Percentiles rank a stretch among this genome's conserved stretches.
phyloP scores from a whole-genome alignment of 2,329 filamentous ascomycete genomes.

The Fusarium lateritium region DNA sequence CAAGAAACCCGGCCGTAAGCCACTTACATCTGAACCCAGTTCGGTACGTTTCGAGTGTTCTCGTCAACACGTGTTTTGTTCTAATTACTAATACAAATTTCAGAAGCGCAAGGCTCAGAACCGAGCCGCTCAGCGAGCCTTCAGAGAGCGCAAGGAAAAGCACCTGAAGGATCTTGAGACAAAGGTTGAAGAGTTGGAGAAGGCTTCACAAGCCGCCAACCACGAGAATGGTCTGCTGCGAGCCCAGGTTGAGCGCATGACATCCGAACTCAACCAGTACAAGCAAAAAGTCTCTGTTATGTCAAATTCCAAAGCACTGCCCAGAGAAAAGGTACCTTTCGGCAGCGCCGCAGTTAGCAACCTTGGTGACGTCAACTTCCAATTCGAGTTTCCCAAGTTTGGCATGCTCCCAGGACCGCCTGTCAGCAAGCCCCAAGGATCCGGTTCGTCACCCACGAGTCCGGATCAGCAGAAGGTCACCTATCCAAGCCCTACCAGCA shows the following conservation, averaged over 20 bases:
- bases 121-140: constrained; percentile 90
- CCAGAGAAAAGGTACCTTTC: constrained; percentile 59
- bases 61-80: neutral
- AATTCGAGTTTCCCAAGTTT: constrained; percentile 97
- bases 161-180: constrained; percentile 88
- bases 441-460: constrained; percentile 53
- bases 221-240: constrained; percentile 88
- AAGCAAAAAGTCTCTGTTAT: constrained; percentile 84
- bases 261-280: constrained; percentile 88
- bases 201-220: constrained; percentile 84
- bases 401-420: constrained; percentile 75
- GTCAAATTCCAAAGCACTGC: constrained; percentile 53
- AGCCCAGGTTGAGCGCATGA: constrained; percentile 90
- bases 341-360: constrained; percentile 68
- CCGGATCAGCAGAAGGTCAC: constrained; percentile 47
- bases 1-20: constrained; percentile 98
- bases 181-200: constrained; percentile 83
- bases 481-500: constrained; percentile 49
- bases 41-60: constrained; percentile 77
- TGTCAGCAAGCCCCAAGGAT: constrained; percentile 47
- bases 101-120: constrained; percentile 98
- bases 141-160: constrained; percentile 95
- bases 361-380: constrained; percentile 83
- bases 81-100: constrained; percentile 24
- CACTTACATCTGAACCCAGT: constrained; percentile 93